Conservation (phyloP, 371 early-diverging fungal species). For the Zancudomyces culisetae region DNA sequence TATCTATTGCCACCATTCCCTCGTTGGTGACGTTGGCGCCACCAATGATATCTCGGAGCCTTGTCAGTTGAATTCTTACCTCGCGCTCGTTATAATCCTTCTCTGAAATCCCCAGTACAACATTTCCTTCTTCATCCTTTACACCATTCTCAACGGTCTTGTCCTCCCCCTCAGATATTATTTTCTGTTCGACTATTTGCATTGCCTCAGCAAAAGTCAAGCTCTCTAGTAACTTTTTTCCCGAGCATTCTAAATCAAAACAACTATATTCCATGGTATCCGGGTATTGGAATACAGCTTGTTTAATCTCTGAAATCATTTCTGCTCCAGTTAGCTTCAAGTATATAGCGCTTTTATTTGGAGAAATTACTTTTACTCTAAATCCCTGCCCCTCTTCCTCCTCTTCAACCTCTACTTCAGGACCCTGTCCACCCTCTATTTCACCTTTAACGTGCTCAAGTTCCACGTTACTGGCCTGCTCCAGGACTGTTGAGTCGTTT, state of each 20-base stretch:
- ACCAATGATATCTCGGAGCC: slow-evolving; percentile 65
- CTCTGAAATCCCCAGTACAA: slow-evolving; percentile 45
- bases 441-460: no score
- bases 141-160: slow-evolving; percentile 55
- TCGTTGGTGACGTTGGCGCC: slow-evolving; percentile 51
- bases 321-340: slow-evolving; percentile 16
- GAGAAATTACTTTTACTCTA: not conserved
- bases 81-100: slow-evolving; percentile 77
- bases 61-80: slow-evolving; percentile 67
- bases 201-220: not conserved
- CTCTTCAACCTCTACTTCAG: not conserved
- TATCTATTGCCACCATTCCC: slow-evolving; percentile 50
- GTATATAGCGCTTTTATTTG: not conserved
- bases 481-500: no score
- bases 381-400: not conserved
- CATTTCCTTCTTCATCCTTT: slow-evolving; percentile 47
- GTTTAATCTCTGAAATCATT: slow-evolving; percentile 68
- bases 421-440: no score
- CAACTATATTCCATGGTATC: slow-evolving; percentile 73
- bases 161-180: slow-evolving; percentile 9
- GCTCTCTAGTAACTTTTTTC: slow-evolving; percentile 26
- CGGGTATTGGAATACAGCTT: slow-evolving; percentile 66
- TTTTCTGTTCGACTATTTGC: not conserved
- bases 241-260: slow-evolving; percentile 61
- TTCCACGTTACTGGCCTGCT: no score